Evolutionary conservation across 208 protist species (phyloP).

Genomic region (Wallacemonas sp.): DNA sequence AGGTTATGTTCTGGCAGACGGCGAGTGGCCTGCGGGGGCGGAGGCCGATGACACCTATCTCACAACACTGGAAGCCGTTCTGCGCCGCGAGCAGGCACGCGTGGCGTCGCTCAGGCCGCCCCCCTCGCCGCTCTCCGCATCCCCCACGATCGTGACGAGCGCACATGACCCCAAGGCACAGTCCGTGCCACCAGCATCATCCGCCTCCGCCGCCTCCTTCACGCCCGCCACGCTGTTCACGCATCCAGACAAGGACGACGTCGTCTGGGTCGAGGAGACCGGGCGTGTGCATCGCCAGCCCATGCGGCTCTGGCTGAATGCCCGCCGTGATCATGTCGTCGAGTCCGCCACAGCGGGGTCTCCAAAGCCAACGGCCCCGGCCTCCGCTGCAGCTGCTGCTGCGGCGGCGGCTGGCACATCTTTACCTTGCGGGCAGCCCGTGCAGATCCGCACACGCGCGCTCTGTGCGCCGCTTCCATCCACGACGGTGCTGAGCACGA

Average conservation of each 20-base stretch:
- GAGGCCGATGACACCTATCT: constrained; percentile 5
- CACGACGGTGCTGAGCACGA: constrained; percentile 37
- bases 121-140: background rate
- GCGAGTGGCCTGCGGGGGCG: background rate
- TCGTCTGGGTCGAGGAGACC: constrained; percentile 11
- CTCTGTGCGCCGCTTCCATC: constrained; percentile 29
- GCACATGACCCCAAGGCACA: no score
- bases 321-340: background rate
- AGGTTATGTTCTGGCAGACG: background rate
- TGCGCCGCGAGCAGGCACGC: constrained; percentile 1
- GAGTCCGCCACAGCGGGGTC: background rate
- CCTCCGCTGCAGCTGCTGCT: background rate
- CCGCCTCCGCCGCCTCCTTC: no score
- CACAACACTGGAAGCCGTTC: background rate
- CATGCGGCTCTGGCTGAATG: constrained; percentile 11
- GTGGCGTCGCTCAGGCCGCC: background rate
- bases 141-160: background rate
- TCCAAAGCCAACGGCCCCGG: background rate
- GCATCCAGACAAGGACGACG: background rate
- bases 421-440: no score
- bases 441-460: constrained; percentile 6
- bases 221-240: constrained; percentile 9
- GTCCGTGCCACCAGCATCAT: no score
- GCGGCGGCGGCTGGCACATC: no score
- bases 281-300: background rate